Evolutionary conservation across 192 early-diverging fungal genomes (phyloP), one percentile per base, ranked within the genome.

Genomic region (Spizellomyces sp.): DNA sequence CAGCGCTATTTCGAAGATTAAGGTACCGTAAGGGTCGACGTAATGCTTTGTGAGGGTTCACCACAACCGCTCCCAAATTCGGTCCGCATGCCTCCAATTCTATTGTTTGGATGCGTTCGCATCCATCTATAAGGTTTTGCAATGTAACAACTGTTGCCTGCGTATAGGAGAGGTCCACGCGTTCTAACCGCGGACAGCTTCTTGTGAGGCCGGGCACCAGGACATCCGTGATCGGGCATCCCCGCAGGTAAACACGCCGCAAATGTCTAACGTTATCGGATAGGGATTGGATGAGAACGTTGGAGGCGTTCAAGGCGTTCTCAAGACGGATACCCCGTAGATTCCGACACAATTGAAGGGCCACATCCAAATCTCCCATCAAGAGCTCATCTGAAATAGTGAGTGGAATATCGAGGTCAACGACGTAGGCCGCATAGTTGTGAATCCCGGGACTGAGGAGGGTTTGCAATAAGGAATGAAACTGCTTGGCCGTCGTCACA

Each of bases 311-410:
- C 15, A 44, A 8, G 14, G 54, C 45, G 58, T 62, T n/a, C 15
- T 71, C 63, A 21, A 80, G 27, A 17, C 19, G 15, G 45, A 77
- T 15, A n/a, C 45, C 9, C 27, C 54, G 8, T 42, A 79, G 62
- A 19, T 70, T 62, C 5, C 62, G 75, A 54, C 73, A 77, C 10
- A 82, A 67, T 58, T 79, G 81, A 10, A 82, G 54, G 6, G 69
- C 57, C 8, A 74, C 69, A 65, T 82, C 81, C 21, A 82, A 8
- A 69, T 82, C 81, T 59, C 81, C 81, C 65, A 81, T 72, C 14
- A 73, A 43, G 8, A 79, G 5, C 4, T 69, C 27, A n/a, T 76
- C 78, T 9, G 62, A 43, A 47, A 70, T 44, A 7, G 15, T 14
- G 22, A 12, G 58, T 44, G 45, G 42, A 19, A 75, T 36, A 8